Evolutionary conservation across 192 early-diverging fungal species (phyloP), one percentile per base, ranked within the genome.

Genomic region (Nowakowskiella sp.): DNA sequence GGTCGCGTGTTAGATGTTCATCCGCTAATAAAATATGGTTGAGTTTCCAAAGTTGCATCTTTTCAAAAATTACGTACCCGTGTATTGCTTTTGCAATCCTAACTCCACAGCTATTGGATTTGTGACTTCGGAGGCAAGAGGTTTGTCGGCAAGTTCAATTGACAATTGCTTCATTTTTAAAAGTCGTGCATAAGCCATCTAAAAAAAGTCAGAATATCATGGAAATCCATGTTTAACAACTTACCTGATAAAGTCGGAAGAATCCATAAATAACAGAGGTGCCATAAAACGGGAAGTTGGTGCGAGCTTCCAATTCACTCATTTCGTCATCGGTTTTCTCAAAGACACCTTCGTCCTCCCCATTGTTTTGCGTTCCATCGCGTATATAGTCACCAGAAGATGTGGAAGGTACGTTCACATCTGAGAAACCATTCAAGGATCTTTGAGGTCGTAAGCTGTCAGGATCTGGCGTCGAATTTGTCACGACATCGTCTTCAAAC

Each of bases 201-300:
- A 75, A 44, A 63, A 33, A 27, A 22, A 55, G 22, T 25, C 44
- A 32, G 6, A 42, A 34, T 51, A 42, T 44, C 13, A 53, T 31
- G 13, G 13, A 13, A 51, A 31, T n/a, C 4, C 6, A 8, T 24
- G 31, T 33, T 46, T n/a, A 53, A 63, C 33, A 13, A 29, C 50
- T 51, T 63, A 89, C 87, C 73, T 89, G 82, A 50, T 77, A 91
- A 31, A 91, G 75, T 33, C 94, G 71, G 63, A 98, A 77, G 49
- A 98, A 92, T 44, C 83, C 80, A 55, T 94, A 98, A 55, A 92
- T 86, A 16, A 60, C 73, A 47, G 68, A 85, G 62, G 96, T 96
- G 26, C 83, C 84, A 67, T 92, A 98, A 58, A 96, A 89, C 42
- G 83, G 80, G 54, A 59, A 3, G 19, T 24, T 25, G 7, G 3